phyloP scores from a whole-genome alignment of 106 monocot species.

The Hemerocallis citrina region DNA sequence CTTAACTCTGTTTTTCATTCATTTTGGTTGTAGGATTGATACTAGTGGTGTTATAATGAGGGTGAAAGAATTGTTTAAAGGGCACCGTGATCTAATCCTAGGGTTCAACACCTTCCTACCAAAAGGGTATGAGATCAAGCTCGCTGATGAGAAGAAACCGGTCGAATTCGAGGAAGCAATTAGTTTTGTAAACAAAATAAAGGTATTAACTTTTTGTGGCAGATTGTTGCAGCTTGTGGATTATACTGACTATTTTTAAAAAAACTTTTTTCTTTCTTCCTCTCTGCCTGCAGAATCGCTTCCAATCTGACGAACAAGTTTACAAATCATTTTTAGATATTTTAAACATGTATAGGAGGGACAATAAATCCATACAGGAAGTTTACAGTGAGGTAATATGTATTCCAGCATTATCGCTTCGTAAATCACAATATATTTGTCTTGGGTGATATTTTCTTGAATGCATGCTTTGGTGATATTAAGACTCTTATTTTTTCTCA shows the following conservation, averaged over 20 bases:
- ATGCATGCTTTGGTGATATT: neutral
- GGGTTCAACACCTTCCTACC: slow-evolving; percentile 71
- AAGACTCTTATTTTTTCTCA: slow-evolving; percentile 16
- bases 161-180: slow-evolving; percentile 66
- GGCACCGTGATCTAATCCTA: slow-evolving; percentile 48
- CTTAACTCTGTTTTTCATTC: neutral
- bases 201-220: no score
- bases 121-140: slow-evolving; percentile 63
- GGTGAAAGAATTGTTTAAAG: slow-evolving; percentile 65
- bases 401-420: no score
- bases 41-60: slow-evolving; percentile 54
- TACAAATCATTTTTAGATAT: slow-evolving; percentile 98
- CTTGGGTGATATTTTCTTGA: neutral
- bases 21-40: slow-evolving; percentile 38
- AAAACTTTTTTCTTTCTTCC: no score
- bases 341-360: slow-evolving; percentile 96
- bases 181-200: slow-evolving; percentile 72
- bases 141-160: slow-evolving; percentile 63
- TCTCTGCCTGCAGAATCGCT: slow-evolving; percentile 74
- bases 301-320: slow-evolving; percentile 84
- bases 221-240: no score
- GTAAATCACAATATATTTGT: no score
- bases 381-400: slow-evolving; percentile 94
- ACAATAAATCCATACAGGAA: slow-evolving; percentile 83
- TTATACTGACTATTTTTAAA: neutral